Evolutionary conservation across 768 basidiomycete genomes (phyloP).

Genomic region (Pulveroboletus frians): DNA sequence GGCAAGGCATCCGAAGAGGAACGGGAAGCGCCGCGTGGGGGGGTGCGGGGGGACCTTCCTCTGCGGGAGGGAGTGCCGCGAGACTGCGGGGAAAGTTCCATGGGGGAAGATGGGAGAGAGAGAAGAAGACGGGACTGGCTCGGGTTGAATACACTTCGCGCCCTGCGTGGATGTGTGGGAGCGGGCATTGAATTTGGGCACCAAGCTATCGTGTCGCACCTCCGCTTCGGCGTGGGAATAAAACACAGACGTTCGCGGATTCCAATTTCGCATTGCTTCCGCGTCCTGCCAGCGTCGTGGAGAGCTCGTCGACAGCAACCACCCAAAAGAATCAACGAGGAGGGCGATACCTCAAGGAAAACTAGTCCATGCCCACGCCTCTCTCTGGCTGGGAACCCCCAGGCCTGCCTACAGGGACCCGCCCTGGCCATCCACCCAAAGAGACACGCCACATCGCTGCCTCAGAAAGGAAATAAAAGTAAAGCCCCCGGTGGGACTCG

Average conservation of each 20-base stretch:
- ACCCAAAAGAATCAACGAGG: no score
- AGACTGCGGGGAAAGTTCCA: constrained; percentile 41
- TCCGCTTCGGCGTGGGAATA: constrained; percentile 31
- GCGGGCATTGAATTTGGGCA: constrained; percentile 38
- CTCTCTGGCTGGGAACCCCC: no score
- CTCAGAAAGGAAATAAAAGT: constrained; percentile 14
- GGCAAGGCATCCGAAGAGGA: constrained; percentile 39
- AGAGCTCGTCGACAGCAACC: no score
- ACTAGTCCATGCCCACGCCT: no score
- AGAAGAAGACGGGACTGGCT: constrained; percentile 5
- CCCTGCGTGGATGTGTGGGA: constrained; percentile 35
- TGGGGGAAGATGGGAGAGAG: constrained; percentile 36
- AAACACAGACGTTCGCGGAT: constrained; percentile 29
- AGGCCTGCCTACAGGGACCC: not conserved
- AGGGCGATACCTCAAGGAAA: no score
- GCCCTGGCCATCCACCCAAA: no score
- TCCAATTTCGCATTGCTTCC: constrained; percentile 30
- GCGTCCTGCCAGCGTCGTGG: constrained; percentile 31
- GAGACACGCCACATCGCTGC: no score
- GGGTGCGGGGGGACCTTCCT: constrained; percentile 56
- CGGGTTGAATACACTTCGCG: constrained; percentile 7
- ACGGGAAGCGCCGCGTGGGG: constrained; percentile 39
- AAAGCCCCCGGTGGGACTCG: constrained; percentile 78
- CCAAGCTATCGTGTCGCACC: constrained; percentile 37
- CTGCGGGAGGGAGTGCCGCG: constrained; percentile 60